Percentiles rank a stretch among this genome's conserved stretches.
phyloP scores from a whole-genome alignment of 129 eudicot genomes.

The Logfia minima region DNA sequence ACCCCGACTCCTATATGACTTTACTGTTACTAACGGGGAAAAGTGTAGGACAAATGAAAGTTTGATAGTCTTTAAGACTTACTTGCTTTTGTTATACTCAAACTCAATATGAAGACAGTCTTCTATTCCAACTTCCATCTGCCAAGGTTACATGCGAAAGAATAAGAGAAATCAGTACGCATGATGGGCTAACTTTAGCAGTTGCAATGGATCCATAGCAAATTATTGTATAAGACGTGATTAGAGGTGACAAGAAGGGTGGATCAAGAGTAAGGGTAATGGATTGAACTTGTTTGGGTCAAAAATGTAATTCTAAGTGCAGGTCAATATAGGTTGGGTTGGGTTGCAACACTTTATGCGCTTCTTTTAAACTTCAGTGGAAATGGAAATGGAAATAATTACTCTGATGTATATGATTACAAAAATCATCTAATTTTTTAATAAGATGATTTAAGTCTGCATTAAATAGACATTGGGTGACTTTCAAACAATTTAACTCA shows the following conservation, averaged over 20 bases:
- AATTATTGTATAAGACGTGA: not conserved
- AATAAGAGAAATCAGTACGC: conserved; percentile 8
- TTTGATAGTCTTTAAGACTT: conserved; percentile 38
- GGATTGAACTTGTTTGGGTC: not conserved
- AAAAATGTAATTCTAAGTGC: not conserved
- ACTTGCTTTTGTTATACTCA: conserved; percentile 92
- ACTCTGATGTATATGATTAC: not conserved
- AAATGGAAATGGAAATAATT: not conserved
- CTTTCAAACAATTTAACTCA: not conserved
- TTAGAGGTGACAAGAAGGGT: not conserved
- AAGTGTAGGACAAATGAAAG: not conserved
- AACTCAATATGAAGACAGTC: conserved; percentile 86
- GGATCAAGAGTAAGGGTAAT: not conserved
- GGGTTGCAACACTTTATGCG: too few species aligned
- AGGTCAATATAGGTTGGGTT: too few species aligned
- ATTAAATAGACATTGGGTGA: not conserved
- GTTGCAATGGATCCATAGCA: not conserved
- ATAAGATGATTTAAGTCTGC: not conserved
- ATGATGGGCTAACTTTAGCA: not conserved
- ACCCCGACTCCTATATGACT: too few species aligned
- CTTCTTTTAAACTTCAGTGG: not conserved
- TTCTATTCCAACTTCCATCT: conserved; percentile 99
- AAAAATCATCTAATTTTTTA: not conserved
- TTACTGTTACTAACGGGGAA: not conserved
- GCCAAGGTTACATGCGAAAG: conserved; percentile 21